Conservation (phyloP, 2,329 filamentous ascomycete species). For the Penicillium fuscoglaucum region DNA sequence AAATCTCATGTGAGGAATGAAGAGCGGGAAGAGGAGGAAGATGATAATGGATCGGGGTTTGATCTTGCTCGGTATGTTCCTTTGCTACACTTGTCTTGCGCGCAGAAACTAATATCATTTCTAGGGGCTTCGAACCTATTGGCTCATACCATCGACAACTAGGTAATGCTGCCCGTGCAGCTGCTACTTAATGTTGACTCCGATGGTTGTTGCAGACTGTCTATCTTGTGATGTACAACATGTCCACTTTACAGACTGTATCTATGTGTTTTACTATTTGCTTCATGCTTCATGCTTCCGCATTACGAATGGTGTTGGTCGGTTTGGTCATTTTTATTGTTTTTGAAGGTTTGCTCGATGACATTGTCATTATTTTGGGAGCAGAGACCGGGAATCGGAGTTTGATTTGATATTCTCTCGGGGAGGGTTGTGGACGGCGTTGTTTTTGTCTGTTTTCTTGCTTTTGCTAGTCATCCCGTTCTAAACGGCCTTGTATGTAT, state of each 20-base stretch:
- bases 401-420: slow-evolving; percentile 9
- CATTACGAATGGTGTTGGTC: slow-evolving; percentile 24
- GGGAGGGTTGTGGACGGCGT: slow-evolving; percentile 2
- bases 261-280: slow-evolving; percentile 8
- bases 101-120: slow-evolving; percentile 10
- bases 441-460: neutral
- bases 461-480: slow-evolving; percentile 12
- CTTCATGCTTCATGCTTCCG: slow-evolving; percentile 11
- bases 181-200: slow-evolving; percentile 28
- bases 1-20: slow-evolving; percentile 26
- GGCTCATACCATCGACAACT: slow-evolving; percentile 48
- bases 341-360: slow-evolving; percentile 10
- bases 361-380: slow-evolving; percentile 2
- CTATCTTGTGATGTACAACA: slow-evolving; percentile 18
- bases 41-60: slow-evolving; percentile 45
- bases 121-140: slow-evolving; percentile 52
- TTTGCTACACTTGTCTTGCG: neutral
- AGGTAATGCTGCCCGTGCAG: slow-evolving; percentile 40
- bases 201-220: neutral
- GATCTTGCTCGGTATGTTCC: slow-evolving; percentile 48
- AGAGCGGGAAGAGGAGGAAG: slow-evolving; percentile 44
- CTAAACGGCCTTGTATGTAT: slow-evolving; percentile 25
- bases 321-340: slow-evolving; percentile 1
- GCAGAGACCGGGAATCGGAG: slow-evolving; percentile 10
- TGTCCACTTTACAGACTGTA: slow-evolving; percentile 11